Base-by-base conservation (phyloP, 768 basidiomycete genomes). In the Mycena epipterygia region DNA sequence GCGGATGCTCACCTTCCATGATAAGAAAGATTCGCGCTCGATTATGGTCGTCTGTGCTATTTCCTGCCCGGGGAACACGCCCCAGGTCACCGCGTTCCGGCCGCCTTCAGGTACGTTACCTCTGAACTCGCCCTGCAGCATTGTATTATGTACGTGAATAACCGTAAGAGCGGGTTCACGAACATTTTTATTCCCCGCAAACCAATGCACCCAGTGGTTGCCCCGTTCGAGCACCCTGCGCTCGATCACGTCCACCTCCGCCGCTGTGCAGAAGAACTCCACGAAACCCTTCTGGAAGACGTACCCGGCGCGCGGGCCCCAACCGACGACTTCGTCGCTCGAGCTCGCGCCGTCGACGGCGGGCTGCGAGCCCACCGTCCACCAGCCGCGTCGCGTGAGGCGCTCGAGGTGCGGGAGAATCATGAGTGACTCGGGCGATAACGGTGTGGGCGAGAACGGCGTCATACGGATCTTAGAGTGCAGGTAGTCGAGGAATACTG, bases 211-310 rank as follows among this genome's bases (percentile, higher is more conserved):
- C 87, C 85, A 89, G 12, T 90, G 90, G 53, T 85, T 77, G 25
- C 90, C 90, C 55, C 86, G 84, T 64, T 80, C 85, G 58, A 83
- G 78, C 6, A 92, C 85, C 75, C 84, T 88, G 73, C 82, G 78
- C 80, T 91, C 89, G n/a, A 96, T 86, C 61, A 75, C 76, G 33
- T 88, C 84, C 19, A 95, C 85, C 60, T 91, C 89, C 35, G 81
- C 79, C 73, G 81, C 75, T 68, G 90, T 90, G 56, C 88, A 95
- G 78, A 99, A 99, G 80, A 98, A 98, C 82, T 99, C 98, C 12
- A 98, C 95, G 77, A 98, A 99, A 17, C 92, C 90, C 82, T 99
- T 99, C 82, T 99, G 98, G 81, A 94, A 99, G 12, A 99, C 95
- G 81, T 96, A 97, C 9, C 98, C 98, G 8, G 90, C 91, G 63